Evolutionary conservation across 768 basidiomycete genomes (phyloP).

Genomic region (Arthromyces matolae): DNA sequence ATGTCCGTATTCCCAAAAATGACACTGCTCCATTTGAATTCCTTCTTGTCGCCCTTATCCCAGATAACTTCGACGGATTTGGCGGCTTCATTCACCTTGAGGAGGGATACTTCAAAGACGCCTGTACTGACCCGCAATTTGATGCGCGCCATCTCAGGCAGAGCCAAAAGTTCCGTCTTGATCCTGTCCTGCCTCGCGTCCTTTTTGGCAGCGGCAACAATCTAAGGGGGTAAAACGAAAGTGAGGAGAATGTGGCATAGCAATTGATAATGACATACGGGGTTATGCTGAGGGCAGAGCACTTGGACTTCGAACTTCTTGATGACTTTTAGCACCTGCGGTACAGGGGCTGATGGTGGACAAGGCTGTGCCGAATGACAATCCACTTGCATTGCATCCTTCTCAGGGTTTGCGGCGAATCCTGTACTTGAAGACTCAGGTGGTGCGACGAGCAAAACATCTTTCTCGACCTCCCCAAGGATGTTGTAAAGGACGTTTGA

Average conservation of each 20-base stretch:
- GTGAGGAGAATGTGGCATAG: not conserved
- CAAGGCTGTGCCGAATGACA: no score
- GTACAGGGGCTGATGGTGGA: slow-evolving; percentile 1
- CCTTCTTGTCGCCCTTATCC: slow-evolving; percentile 68
- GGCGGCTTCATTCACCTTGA: slow-evolving; percentile 65
- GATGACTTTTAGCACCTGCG: slow-evolving; percentile 58
- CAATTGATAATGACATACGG: slow-evolving; percentile 51
- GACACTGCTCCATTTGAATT: slow-evolving; percentile 82
- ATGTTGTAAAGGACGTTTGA: slow-evolving; percentile 57
- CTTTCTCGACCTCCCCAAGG: slow-evolving; percentile 73
- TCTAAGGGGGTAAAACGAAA: slow-evolving; percentile 37
- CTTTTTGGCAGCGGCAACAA: slow-evolving; percentile 69
- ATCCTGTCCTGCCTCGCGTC: slow-evolving; percentile 74
- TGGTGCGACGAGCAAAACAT: slow-evolving; percentile 63
- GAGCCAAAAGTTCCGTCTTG: slow-evolving; percentile 60
- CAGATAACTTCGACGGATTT: slow-evolving; percentile 78
- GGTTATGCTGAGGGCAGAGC: slow-evolving; percentile 86
- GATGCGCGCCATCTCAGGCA: slow-evolving; percentile 71
- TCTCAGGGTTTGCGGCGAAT: not conserved
- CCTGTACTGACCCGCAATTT: slow-evolving; percentile 83
- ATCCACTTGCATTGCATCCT: slow-evolving; percentile 33
- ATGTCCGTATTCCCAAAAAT: slow-evolving; percentile 72
- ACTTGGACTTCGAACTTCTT: slow-evolving; percentile 73
- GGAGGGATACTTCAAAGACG: slow-evolving; percentile 80
- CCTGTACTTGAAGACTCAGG: slow-evolving; percentile 14